These are phyloP conservation scores for Trichocladium uniseriatum DNA, from an alignment of 495 filamentous ascomycete genomes.

Conservation along the genomic window DNA sequence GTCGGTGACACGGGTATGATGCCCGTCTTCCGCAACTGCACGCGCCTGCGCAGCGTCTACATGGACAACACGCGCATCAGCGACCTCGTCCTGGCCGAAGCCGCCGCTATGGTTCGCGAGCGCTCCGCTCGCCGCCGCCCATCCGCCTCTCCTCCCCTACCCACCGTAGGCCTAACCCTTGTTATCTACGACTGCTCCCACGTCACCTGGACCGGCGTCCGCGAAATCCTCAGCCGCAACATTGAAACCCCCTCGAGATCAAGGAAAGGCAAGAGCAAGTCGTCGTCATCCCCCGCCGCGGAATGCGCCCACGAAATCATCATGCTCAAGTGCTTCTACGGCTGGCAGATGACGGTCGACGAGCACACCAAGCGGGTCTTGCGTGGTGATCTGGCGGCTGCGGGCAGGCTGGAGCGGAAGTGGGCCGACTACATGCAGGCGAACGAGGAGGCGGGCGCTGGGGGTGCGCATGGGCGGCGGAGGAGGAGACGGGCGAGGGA, in stretches of 20 bases:
- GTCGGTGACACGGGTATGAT: constrained; percentile 81
- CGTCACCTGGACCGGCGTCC: constrained; percentile 87
- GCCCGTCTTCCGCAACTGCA: constrained; percentile 67
- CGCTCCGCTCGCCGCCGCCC: constrained; percentile 32
- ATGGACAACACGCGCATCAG: constrained; percentile 93
- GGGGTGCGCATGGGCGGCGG: constrained; percentile 49
- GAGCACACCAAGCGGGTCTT: constrained; percentile 82
- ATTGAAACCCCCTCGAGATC: constrained; percentile 32
- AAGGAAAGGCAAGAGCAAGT: not conserved
- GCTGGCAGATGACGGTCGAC: constrained; percentile 88
- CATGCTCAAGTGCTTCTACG: constrained; percentile 84
- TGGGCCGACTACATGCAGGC: constrained; percentile 95
- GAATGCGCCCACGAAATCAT: constrained; percentile 51
- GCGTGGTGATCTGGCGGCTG: constrained; percentile 59
- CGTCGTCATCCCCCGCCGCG: not conserved
- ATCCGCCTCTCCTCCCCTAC: not conserved
- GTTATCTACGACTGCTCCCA: constrained; percentile 84
- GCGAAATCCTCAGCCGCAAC: constrained; percentile 78
- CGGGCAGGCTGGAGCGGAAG: constrained; percentile 68
- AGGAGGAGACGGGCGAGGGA: constrained; percentile 67
- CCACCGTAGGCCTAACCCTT: constrained; percentile 57
- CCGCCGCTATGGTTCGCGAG: constrained; percentile 60
- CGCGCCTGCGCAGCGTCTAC: constrained; percentile 57
- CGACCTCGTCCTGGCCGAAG: constrained; percentile 81
- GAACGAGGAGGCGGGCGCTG: constrained; percentile 69